Conservation (phyloP, 805 yeast species). For the Nakazawaea wyomingensis region DNA sequence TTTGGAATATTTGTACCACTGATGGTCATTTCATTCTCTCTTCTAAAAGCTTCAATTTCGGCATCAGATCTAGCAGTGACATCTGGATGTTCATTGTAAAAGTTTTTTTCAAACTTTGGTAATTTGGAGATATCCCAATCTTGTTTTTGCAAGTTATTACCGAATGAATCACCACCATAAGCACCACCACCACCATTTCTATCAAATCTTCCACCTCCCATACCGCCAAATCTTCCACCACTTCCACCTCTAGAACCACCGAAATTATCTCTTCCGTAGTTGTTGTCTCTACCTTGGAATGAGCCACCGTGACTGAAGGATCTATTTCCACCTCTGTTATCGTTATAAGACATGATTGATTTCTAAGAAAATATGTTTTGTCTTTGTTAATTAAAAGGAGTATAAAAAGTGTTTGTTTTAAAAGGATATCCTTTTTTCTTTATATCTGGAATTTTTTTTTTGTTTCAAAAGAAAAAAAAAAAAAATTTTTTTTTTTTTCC, state of each 20-base stretch:
- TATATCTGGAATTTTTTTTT: too few species aligned
- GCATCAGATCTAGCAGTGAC: conserved; percentile 71
- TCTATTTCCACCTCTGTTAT: conserved; percentile 27
- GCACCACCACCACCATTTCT: conserved; percentile 39
- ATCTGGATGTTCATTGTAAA: conserved; percentile 78
- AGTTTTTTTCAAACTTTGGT: conserved; percentile 92
- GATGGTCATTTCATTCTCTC: conserved; percentile 79
- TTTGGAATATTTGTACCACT: conserved; percentile 84
- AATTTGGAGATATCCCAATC: conserved; percentile 74
- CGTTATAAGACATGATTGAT: conserved; percentile 36
- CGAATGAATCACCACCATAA: conserved; percentile 33
- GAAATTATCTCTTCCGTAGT: conserved; percentile 33
- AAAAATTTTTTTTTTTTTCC: too few species aligned
- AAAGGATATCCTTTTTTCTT: too few species aligned
- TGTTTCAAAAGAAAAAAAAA: too few species aligned
- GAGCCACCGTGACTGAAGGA: conserved; percentile 14
- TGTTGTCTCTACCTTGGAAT: conserved; percentile 23
- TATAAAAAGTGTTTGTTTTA: too few species aligned
- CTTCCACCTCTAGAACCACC: conserved; percentile 19
- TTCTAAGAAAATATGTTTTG: too few species aligned
- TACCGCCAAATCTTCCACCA: conserved; percentile 29
- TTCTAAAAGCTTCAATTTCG: conserved; percentile 75
- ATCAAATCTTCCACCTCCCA: conserved; percentile 29
- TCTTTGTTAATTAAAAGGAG: not conserved
- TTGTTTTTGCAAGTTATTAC: conserved; percentile 60